Evolutionary conservation across 208 protist genomes (phyloP), one percentile per base, ranked within the genome.

Genomic region (Trypanosoma cruzi): DNA sequence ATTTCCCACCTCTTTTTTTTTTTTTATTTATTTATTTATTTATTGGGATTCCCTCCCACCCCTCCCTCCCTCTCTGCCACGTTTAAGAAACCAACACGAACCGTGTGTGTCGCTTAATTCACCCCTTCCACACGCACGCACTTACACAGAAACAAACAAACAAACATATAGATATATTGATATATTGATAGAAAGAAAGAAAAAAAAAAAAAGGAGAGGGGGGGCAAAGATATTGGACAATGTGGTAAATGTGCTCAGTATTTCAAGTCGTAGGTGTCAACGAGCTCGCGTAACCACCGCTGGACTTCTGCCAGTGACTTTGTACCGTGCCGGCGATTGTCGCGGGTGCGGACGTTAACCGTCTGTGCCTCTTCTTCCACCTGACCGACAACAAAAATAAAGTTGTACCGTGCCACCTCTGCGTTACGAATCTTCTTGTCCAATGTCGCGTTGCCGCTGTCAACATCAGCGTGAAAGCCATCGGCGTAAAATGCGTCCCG

Each of bases 371-470:
- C 89, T 59, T 73, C 54, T 80, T 99, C 98, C 62, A 97, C 77
- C 61, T 93, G 70, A 8, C 98, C 98, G 11, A 99, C 95, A 44
- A 99, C 98, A 26, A 99, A 73, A 64, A 99, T 99, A 78, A 98
- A 98, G 86, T 99, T 99, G 86, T 98, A 99, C 65, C 99, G 97
- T 29, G 83, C 80, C 14, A 98, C 53, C 71, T 98, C 89, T 11
- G 98, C 98, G 55, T 99, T 97, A 42, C 97, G 85, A 61, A 99
- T 92, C 92, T 99, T 99, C 82, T 99, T 99, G 53, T 97, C 79
- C 24, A 99, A 69, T 10, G 83, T 98, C 20, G 95, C 78, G 6
- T 82, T 72, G 36, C 79, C 80, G n/a, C 82, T 69, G 80, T 99
- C 98, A 32, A 95, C 80, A 65, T 99, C 98, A 22, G 81, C 92